phyloP scores from a whole-genome alignment of 768 basidiomycete genomes.

The Amyloporia xantha region DNA sequence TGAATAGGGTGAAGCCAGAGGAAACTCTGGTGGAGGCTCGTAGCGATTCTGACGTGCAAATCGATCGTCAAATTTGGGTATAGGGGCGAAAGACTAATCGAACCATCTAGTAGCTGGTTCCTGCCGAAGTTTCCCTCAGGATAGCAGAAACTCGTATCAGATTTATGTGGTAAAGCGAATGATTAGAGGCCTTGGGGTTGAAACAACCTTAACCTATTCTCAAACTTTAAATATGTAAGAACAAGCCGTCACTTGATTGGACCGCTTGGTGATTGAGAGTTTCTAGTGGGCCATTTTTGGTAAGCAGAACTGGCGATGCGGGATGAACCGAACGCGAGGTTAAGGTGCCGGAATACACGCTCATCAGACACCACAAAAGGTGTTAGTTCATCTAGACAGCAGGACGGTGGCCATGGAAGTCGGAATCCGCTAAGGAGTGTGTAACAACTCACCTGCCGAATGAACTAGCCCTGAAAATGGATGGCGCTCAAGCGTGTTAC shows the following conservation, averaged over 20 bases:
- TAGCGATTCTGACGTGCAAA: conserved; percentile 96
- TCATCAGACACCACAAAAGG: conserved; percentile 82
- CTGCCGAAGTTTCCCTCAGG: conserved; percentile 85
- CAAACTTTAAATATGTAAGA: conserved; percentile 65
- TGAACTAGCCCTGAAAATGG: too few species aligned
- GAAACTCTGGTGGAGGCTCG: conserved; percentile 95
- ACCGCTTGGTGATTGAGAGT: conserved; percentile 53
- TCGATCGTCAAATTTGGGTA: conserved; percentile 93
- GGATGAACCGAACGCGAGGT: conserved; percentile 66
- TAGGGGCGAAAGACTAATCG: conserved; percentile 96
- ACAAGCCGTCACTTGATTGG: conserved; percentile 43
- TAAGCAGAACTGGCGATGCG: conserved; percentile 68
- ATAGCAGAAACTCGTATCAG: conserved; percentile 57
- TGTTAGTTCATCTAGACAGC: conserved; percentile 86
- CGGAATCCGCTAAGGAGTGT: conserved; percentile 82
- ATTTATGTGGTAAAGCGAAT: conserved; percentile 73
- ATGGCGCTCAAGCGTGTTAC: conserved; percentile 82
- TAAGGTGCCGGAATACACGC: conserved; percentile 80
- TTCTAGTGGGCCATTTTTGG: conserved; percentile 71
- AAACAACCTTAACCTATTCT: conserved; percentile 85
- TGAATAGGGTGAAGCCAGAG: conserved; percentile 91
- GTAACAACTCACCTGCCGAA: conserved; percentile 88
- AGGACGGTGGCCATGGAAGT: conserved; percentile 86
- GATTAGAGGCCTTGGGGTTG: conserved; percentile 88
- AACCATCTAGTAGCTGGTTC: conserved; percentile 93